Evolutionary conservation across 495 filamentous ascomycete species (phyloP), one percentile per base, ranked within the genome.

Genomic region (Neurospora sp.): DNA sequence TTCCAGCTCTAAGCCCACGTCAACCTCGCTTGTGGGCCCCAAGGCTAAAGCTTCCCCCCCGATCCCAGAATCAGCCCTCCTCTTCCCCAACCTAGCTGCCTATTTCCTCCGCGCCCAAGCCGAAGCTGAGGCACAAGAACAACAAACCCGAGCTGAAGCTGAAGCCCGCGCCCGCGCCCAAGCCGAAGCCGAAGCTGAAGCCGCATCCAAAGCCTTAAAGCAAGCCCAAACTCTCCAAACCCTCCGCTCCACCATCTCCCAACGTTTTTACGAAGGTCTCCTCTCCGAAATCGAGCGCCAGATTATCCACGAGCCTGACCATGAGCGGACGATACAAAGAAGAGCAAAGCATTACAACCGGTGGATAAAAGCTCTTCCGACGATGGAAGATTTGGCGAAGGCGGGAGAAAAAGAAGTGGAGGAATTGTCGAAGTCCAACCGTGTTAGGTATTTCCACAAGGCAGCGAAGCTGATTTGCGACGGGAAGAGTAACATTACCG

Each of bases 251-350:
- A 71, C 41, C 66, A 80, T 85, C 66, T 74, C 79, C 72, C 79
- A 74, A 8, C 85, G 85, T 72, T 84, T 84, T 37, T 86, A 86
- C 75, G 80, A 86, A 73, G 84, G 85, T 74, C 86, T 83, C 82
- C 84, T 86, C 75, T 84, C 83, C 76, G 85, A 86, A 74, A 79
- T 83, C 71, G 82, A 86, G 84, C 80, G 85, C 49, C 85, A 86
- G 3, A 4, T 35, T 35, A 35, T 35, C 31, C 31, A 35, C 3
- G 31, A 35, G 31, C 2, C 31, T 4, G 31, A 35, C 31, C 31
- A 35, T 35, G 31, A 35, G 31, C 31, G 31, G 31, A 4, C 31
- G 31, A 35, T 35, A 35, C 2, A 35, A 35, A 35, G 31, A 35
- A 4, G 2, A 35, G 31, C 31, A 35, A 35, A 35, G 31, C 31